These are phyloP conservation scores for Podaxis sp. DNA, from an alignment of 768 basidiomycete species.

Conservation along the genomic window DNA sequence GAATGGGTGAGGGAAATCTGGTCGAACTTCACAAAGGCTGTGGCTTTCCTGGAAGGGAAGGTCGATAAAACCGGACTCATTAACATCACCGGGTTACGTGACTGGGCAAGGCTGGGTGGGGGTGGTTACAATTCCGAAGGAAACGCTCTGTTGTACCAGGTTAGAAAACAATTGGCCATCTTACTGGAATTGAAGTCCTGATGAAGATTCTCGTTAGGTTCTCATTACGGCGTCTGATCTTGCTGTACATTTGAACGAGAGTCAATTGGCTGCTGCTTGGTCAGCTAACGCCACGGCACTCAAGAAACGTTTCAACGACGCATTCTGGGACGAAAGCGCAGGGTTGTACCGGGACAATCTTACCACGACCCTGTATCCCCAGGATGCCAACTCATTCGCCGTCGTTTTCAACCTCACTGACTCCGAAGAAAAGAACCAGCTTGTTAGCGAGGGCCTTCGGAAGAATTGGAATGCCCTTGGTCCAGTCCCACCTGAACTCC, in stretches of 20 bases:
- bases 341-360: conserved; percentile 58
- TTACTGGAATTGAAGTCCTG: neutral
- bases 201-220: conserved; percentile 33
- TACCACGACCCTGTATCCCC: conserved; percentile 51
- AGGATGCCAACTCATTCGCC: conserved; percentile 60
- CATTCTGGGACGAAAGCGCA: conserved; percentile 47
- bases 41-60: conserved; percentile 51
- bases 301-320: conserved; percentile 48
- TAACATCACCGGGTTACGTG: conserved; percentile 54
- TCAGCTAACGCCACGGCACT: conserved; percentile 45
- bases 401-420: conserved; percentile 52
- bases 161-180: conserved; percentile 17
- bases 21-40: conserved; percentile 57
- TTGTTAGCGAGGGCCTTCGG: conserved; percentile 46
- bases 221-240: conserved; percentile 47
- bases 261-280: conserved; percentile 36
- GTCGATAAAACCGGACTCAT: conserved; percentile 50
- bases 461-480: conserved; percentile 55
- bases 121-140: conserved; percentile 58
- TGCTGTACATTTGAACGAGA: conserved; percentile 37
- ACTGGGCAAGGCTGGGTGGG: conserved; percentile 58
- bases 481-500: conserved; percentile 53
- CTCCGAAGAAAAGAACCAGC: conserved; percentile 34
- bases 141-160: conserved; percentile 54
- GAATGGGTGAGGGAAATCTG: conserved; percentile 51